Conservation (phyloP, 2,329 filamentous ascomycete genomes). For the Trichoderma sp. region DNA sequence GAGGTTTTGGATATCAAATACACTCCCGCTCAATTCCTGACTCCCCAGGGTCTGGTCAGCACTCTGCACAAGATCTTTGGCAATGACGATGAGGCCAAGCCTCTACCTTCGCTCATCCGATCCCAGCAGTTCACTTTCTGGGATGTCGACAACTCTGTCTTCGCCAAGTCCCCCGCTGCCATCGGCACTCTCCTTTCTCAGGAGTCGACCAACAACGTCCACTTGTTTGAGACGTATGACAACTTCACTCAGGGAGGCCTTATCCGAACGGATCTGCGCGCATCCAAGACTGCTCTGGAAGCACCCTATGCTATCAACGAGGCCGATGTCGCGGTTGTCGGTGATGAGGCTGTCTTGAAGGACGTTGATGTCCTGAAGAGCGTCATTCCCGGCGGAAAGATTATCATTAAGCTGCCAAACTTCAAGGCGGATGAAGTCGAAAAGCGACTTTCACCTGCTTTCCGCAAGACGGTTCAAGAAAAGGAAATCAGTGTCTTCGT, state of each 20-base stretch:
- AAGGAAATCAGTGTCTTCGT: slow-evolving; percentile 74
- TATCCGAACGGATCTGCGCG: slow-evolving; percentile 82
- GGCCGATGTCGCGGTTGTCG: slow-evolving; percentile 79
- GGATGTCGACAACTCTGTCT: slow-evolving; percentile 78
- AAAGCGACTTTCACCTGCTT: slow-evolving; percentile 74
- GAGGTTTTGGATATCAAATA: slow-evolving; percentile 87
- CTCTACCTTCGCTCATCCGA: slow-evolving; percentile 52
- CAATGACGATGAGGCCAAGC: slow-evolving; percentile 58
- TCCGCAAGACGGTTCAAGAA: slow-evolving; percentile 72
- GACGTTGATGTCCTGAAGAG: slow-evolving; percentile 74
- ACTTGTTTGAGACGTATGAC: slow-evolving; percentile 65
- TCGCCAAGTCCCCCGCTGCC: slow-evolving; percentile 65
- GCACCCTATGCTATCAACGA: slow-evolving; percentile 79
- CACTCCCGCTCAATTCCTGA: slow-evolving; percentile 65
- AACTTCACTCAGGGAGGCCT: slow-evolving; percentile 75
- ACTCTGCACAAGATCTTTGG: slow-evolving; percentile 55
- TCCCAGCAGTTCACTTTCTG: slow-evolving; percentile 91
- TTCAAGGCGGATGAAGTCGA: slow-evolving; percentile 89
- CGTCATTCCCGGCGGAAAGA: slow-evolving; percentile 69
- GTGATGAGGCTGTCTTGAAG: slow-evolving; percentile 77
- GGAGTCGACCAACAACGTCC: slow-evolving; percentile 68
- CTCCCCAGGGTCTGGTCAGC: slow-evolving; percentile 57
- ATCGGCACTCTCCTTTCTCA: slow-evolving; percentile 67
- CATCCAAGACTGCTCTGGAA: slow-evolving; percentile 80
- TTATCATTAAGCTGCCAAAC: slow-evolving; percentile 76